These are phyloP conservation scores for Cryptococcus depauperatus DNA, from an alignment of 1,284 basidiomycete species.

Conservation along the genomic window DNA sequence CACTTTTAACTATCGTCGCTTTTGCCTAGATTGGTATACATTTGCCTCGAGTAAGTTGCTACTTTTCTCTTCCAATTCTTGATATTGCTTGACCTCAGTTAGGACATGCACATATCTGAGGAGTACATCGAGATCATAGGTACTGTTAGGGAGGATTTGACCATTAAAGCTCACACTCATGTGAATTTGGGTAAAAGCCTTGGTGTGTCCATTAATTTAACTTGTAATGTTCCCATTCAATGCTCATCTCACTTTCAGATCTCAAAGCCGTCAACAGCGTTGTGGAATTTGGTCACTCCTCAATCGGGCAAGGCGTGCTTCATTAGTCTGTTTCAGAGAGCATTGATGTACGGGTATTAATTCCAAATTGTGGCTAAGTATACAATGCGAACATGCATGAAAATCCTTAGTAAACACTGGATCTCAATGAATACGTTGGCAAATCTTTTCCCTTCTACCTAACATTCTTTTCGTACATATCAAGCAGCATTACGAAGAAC, in stretches of 20 bases:
- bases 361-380: constrained; percentile 1
- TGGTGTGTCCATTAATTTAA: too few species aligned
- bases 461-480: too few species aligned
- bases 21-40: constrained; percentile 54
- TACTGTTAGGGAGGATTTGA: constrained; percentile 54
- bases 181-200: constrained; percentile 59
- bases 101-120: constrained; percentile 52
- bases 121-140: constrained; percentile 70
- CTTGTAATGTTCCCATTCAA: too few species aligned
- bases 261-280: constrained; percentile 40
- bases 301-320: constrained; percentile 38
- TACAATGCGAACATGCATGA: constrained; percentile 16
- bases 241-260: constrained; percentile 22
- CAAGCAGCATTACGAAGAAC: constrained; percentile 80
- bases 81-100: constrained; percentile 14
- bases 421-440: not conserved
- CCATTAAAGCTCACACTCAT: constrained; percentile 56
- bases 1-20: too few species aligned
- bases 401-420: not conserved
- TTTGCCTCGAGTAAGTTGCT: constrained; percentile 48
- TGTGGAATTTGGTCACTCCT: constrained; percentile 34
- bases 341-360: not conserved
- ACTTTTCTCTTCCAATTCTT: not conserved
- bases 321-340: constrained; percentile 2
- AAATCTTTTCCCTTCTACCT: too few species aligned